Evolutionary conservation across 208 protist genomes (phyloP), one percentile per base, ranked within the genome.

Genomic region (Acanthamoeba culbertsoni): DNA sequence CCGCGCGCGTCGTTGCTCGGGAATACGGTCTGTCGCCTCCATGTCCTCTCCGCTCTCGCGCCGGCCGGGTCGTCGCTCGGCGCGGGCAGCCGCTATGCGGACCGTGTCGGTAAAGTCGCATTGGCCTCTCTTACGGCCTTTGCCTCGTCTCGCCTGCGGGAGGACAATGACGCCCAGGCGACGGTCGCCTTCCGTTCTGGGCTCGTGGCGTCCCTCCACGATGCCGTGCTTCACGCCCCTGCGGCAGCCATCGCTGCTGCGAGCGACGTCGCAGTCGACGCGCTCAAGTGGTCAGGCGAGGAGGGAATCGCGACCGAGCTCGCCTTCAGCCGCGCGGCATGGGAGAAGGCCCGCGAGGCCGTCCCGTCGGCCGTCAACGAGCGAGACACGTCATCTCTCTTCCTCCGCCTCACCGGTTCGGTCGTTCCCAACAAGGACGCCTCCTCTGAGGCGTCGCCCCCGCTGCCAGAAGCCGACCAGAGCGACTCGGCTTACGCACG

Each of bases 11-110:
- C 73, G 40, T 45, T 84, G 73, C 73, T 84, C 28, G 73, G 73
- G 43, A 84, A 84, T 20, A 57, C 73, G n/a, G 73, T 84, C 40
- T 84, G 48, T 28, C 73, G 73, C 14, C n/a, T 84, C 73, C 45
- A 84, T 28, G n/a, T 84, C 20, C 73, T 84, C 8, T 23, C 20
- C 45, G 18, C 33, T 7, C 45, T 84, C 23, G 26, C 73, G 45
- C 73, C 73, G 4, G 28, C 45, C 1, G 23, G 31, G 18, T 8
- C 65, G 16, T 16, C 20, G 23, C 23, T 26, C 26, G 62, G 33
- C 28, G 33, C 62, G 18, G 62, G 28, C 2, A 7, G 28, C 31
- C 16, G 18, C 35, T 55, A 57, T 28, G 43, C 37, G 1, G 73
- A 31, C 73, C n/a, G n/a, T n/a, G 1, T 84, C 73, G 40, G 40